A percentile compares a stretch with the other conserved stretches of the same genome.
These are phyloP conservation scores for Fusarium irregulare DNA, from an alignment of 2,329 filamentous ascomycete species.

Conservation along the genomic window DNA sequence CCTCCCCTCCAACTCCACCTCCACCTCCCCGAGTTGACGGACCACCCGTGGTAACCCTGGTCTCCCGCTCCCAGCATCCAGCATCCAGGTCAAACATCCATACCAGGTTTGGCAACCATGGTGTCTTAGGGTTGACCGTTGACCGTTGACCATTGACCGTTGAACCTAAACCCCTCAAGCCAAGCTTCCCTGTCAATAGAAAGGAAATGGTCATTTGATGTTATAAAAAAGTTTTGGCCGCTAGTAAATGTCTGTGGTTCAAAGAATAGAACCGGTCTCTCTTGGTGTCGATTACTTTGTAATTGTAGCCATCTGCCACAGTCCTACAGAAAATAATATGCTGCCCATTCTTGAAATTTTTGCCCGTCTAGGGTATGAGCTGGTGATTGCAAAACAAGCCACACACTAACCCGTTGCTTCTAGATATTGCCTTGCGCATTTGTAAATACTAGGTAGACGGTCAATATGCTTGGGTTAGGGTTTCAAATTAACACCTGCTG, in stretches of 20 bases:
- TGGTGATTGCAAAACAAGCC: background rate
- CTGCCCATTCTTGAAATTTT: background rate
- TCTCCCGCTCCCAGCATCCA: conserved; percentile 45
- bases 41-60: conserved; percentile 43
- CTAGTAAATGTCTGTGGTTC: background rate
- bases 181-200: conserved; percentile 17
- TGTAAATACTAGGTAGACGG: background rate
- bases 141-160: conserved; percentile 46
- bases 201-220: conserved; percentile 3
- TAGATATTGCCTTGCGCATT: background rate
- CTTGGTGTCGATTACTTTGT: background rate
- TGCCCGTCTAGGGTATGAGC: background rate
- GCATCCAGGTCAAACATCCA: conserved; percentile 34
- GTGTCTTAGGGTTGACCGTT: conserved; percentile 34
- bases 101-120: conserved; percentile 28
- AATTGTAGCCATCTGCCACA: background rate
- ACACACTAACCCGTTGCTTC: background rate
- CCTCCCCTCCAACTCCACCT: conserved; percentile 44
- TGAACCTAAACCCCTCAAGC: conserved; percentile 36
- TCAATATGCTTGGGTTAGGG: background rate
- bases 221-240: background rate
- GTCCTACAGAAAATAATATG: background rate
- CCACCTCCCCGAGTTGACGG: conserved; percentile 45
- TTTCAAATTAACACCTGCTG: background rate
- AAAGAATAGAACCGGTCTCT: background rate